Conservation (phyloP, 345 rosid species). For the Alliaria petiolata region DNA sequence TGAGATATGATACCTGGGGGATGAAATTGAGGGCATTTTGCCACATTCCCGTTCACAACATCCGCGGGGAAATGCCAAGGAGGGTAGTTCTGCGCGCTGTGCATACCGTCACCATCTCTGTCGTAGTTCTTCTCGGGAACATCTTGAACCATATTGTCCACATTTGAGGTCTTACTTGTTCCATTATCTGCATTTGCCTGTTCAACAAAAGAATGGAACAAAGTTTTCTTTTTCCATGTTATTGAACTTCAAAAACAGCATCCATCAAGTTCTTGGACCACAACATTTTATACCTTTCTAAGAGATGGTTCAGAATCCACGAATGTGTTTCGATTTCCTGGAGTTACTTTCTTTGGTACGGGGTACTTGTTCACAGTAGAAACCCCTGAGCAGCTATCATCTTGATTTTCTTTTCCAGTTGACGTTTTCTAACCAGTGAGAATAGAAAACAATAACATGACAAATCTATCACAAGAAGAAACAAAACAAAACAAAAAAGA, state of each 20-base stretch:
- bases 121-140: constrained; percentile 22
- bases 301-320: constrained; percentile 49
- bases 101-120: constrained; percentile 31
- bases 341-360: constrained; percentile 33
- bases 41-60: constrained; percentile 51
- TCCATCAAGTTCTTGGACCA: constrained; percentile 20
- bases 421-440: constrained; percentile 42
- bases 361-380: constrained; percentile 45
- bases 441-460: not conserved
- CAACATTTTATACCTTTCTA: constrained; percentile 44
- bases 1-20: constrained; percentile 42
- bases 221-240: constrained; percentile 8
- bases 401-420: constrained; percentile 51
- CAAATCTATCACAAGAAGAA: constrained; percentile 7
- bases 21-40: constrained; percentile 39
- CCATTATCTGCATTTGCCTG: constrained; percentile 49
- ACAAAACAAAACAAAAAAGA: not conserved
- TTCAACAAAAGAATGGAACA: constrained; percentile 29
- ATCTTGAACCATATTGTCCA: constrained; percentile 36
- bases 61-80: constrained; percentile 71
- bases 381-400: constrained; percentile 67
- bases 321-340: constrained; percentile 42
- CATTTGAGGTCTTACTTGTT: constrained; percentile 42
- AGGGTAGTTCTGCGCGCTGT: constrained; percentile 39
- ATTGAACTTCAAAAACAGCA: constrained; percentile 31